Percentiles rank a stretch among this genome's conserved stretches.
phyloP scores from a whole-genome alignment of 192 early-diverging fungal species.

The Backusella sp. region DNA sequence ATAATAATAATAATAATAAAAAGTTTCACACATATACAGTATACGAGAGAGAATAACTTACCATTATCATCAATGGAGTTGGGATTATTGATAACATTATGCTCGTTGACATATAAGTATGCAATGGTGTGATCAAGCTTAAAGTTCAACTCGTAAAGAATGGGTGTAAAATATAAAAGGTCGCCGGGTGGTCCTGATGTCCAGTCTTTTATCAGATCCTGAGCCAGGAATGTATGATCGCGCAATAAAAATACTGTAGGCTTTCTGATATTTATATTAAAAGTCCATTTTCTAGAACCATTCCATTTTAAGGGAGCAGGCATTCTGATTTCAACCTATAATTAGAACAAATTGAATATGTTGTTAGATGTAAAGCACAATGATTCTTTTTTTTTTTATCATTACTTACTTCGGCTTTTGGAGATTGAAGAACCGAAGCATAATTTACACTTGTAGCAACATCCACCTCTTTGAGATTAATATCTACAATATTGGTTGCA shows the following conservation, averaged over 20 bases:
- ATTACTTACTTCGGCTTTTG: conserved; percentile 48
- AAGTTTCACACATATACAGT: not conserved
- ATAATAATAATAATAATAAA: not conserved
- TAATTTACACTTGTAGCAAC: conserved; percentile 70
- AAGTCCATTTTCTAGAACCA: conserved; percentile 61
- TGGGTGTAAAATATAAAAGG: conserved; percentile 66
- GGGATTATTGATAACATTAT: conserved; percentile 75
- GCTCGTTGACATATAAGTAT: conserved; percentile 69
- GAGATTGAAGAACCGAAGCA: conserved; percentile 48
- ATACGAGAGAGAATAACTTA: conserved; percentile 30
- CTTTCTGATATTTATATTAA: conserved; percentile 45
- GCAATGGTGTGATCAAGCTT: conserved; percentile 48
- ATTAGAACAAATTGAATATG: not conserved
- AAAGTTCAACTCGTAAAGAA: conserved; percentile 59
- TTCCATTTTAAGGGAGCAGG: conserved; percentile 74
- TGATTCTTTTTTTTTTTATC: too few species aligned
- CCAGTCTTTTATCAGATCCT: conserved; percentile 73
- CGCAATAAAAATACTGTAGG: conserved; percentile 59
- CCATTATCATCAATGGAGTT: conserved; percentile 72
- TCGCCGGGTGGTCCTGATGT: conserved; percentile 51
- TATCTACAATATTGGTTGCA: conserved; percentile 50
- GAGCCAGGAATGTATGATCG: conserved; percentile 73
- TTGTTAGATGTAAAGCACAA: not conserved
- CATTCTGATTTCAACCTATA: conserved; percentile 55
- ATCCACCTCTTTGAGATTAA: conserved; percentile 46